Conservation (phyloP, 1,284 basidiomycete species). For the Ceratobasidium sp. region DNA sequence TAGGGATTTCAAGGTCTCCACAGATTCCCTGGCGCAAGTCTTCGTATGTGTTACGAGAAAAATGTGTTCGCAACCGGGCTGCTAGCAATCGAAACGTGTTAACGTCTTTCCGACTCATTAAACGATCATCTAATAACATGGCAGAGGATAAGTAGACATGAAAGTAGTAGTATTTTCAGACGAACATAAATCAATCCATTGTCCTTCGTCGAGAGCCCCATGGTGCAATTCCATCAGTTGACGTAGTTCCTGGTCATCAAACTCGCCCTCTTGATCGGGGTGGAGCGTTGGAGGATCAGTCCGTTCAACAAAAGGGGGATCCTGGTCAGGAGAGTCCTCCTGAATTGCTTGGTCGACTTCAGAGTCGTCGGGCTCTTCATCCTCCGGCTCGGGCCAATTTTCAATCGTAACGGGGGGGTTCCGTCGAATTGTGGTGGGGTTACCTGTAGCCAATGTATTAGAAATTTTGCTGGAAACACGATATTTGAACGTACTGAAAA, state of each 20-base stretch:
- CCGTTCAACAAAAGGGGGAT: not conserved
- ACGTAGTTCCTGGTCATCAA: not conserved
- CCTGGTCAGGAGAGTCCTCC: not conserved
- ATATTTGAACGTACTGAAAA: no score
- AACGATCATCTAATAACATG: slow-evolving; percentile 5
- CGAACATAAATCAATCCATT: slow-evolving; percentile 8
- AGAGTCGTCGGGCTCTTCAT: no score
- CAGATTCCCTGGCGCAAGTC: slow-evolving; percentile 3
- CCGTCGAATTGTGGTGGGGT: not conserved
- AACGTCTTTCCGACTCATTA: not conserved
- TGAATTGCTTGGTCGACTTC: no score
- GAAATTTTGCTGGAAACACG: no score
- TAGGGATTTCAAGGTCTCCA: slow-evolving; percentile 2
- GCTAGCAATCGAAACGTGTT: slow-evolving; percentile 5
- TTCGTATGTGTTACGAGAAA: slow-evolving; percentile 4
- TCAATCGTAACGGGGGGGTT: slow-evolving; percentile 10
- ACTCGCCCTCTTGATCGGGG: not conserved
- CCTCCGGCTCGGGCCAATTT: not conserved
- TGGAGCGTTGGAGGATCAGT: not conserved
- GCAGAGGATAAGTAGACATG: not conserved
- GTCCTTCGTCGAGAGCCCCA: not conserved
- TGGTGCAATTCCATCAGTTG: not conserved
- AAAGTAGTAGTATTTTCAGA: not conserved
- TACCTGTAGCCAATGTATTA: no score
- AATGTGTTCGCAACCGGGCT: slow-evolving; percentile 1